A percentile compares a stretch with the other conserved stretches of the same genome.
These are phyloP conservation scores for Dictyostelium purpureum DNA, from an alignment of 78 protist genomes.

Conservation along the genomic window DNA sequence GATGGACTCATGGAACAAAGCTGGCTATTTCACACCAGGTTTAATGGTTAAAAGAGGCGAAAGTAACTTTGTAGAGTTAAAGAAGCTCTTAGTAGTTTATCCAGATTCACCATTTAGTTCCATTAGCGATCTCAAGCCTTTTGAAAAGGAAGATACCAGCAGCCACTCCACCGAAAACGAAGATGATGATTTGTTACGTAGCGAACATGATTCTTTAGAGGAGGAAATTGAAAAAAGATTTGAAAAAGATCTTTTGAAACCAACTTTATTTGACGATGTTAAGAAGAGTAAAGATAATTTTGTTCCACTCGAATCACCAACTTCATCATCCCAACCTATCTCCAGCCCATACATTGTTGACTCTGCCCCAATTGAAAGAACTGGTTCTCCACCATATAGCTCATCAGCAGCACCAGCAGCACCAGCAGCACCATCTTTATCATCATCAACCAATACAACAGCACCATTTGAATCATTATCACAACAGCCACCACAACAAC, in stretches of 20 bases:
- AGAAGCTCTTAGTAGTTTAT: neutral
- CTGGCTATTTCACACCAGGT: constrained; percentile 50
- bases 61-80: constrained; percentile 42
- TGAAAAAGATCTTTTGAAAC: constrained; percentile 24
- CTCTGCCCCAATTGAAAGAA: constrained; percentile 1
- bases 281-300: neutral
- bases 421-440: neutral
- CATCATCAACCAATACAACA: neutral
- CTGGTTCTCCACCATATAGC: constrained; percentile 18
- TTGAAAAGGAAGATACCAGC: constrained; percentile 37
- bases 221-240: constrained; percentile 1
- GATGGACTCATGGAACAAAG: constrained; percentile 72
- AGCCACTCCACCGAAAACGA: neutral
- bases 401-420: neutral
- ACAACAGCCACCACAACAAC: constrained; percentile 33
- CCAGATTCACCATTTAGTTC: constrained; percentile 22
- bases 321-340: neutral
- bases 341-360: neutral
- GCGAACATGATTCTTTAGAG: constrained; percentile 21
- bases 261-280: neutral
- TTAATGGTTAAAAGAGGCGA: constrained; percentile 44
- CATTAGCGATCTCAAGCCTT: neutral
- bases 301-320: neutral
- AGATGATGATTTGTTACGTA: neutral
- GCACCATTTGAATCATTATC: neutral